phyloP scores from a whole-genome alignment of 1,139 yeast genomes.

The Hyphopichia wangnamkhiaoensis region DNA sequence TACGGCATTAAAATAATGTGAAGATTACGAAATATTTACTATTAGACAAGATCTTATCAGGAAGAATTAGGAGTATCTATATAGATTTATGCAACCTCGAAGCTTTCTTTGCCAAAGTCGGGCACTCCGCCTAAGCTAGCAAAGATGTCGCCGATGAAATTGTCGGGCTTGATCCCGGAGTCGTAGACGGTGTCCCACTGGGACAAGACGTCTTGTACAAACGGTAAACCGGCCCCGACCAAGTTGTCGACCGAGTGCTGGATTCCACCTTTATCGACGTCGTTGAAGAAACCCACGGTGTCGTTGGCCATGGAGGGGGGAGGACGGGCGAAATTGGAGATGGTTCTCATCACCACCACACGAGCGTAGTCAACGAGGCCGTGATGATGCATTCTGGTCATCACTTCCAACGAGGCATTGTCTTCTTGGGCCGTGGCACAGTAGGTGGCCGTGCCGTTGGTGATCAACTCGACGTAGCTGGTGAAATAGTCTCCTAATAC shows the following conservation, averaged over 20 bases:
- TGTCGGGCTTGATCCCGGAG: conserved; percentile 40
- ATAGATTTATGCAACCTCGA: conserved; percentile 17
- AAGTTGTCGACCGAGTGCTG: conserved; percentile 52
- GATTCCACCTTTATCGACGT: conserved; percentile 54
- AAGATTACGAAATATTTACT: too few species aligned
- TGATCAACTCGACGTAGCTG: conserved; percentile 48
- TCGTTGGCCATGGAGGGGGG: conserved; percentile 46
- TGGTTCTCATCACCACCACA: conserved; percentile 61
- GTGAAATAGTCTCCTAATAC: conserved; percentile 51
- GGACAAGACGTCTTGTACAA: conserved; percentile 50
- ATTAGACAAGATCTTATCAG: too few species aligned
- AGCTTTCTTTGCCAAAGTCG: conserved; percentile 24
- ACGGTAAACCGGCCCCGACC: conserved; percentile 55
- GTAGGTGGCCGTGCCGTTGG: conserved; percentile 61
- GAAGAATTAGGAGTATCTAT: too few species aligned
- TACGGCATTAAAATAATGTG: conserved; percentile 1
- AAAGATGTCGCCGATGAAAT: conserved; percentile 62
- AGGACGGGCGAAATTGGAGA: conserved; percentile 62
- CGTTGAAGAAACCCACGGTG: conserved; percentile 52
- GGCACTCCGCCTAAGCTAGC: conserved; percentile 49
- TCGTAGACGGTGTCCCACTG: conserved; percentile 54
- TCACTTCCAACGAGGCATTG: conserved; percentile 63
- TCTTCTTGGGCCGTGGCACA: conserved; percentile 71
- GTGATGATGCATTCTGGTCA: conserved; percentile 53
- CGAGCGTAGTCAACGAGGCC: conserved; percentile 60